Evolutionary conservation across 306 rosid species (phyloP).

Genomic region (Vachellia collinsii): DNA sequence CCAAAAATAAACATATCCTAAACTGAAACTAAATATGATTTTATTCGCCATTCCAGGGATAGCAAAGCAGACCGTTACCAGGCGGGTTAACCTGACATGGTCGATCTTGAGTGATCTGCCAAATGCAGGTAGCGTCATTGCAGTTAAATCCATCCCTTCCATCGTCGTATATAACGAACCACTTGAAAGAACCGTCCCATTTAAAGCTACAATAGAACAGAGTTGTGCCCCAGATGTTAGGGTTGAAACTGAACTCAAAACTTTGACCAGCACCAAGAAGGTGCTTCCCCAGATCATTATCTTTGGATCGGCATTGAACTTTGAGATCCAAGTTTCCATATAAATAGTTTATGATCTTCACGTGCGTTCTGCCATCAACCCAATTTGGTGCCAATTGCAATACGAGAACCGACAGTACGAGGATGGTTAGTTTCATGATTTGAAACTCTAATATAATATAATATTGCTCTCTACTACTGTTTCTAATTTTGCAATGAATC

Average conservation of each 20-base stretch:
- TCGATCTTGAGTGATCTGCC: neutral
- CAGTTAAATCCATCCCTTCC: neutral
- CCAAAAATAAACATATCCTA: neutral
- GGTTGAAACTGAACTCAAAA: neutral
- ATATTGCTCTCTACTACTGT: neutral
- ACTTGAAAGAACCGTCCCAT: neutral
- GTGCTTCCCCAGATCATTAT: neutral
- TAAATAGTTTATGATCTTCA: neutral
- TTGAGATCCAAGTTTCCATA: neutral
- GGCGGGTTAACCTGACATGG: neutral
- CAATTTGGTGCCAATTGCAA: neutral
- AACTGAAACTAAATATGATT: neutral
- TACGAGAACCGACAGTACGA: neutral
- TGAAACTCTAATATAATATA: neutral
- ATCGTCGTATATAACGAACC: neutral
- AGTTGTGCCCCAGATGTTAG: neutral
- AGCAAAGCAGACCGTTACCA: neutral
- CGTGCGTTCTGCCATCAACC: neutral
- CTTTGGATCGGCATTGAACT: neutral
- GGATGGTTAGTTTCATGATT: neutral
- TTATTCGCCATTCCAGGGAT: neutral
- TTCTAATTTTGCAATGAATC: constrained; percentile 4
- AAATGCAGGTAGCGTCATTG: neutral
- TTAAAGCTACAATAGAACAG: neutral
- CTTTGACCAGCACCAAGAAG: neutral